Evolutionary conservation across 768 basidiomycete genomes (phyloP).

Genomic region (Boletus tomentosulus): DNA sequence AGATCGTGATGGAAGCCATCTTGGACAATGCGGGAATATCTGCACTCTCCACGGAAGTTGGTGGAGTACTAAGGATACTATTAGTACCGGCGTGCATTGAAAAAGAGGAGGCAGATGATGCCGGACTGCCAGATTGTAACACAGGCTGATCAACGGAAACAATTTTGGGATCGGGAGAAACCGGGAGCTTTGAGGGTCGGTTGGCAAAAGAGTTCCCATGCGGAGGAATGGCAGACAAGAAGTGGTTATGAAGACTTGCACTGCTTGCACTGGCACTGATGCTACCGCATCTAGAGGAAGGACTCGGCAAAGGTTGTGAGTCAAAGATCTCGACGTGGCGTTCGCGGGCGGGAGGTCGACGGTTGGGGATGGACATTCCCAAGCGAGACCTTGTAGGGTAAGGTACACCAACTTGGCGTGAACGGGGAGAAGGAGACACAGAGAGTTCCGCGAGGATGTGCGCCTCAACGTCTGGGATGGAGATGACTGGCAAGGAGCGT

Average conservation of each 20-base stretch:
- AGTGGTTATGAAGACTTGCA: conserved; percentile 15
- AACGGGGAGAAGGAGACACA: conserved; percentile 65
- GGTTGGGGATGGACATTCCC: conserved; percentile 58
- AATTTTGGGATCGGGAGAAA: conserved; percentile 2
- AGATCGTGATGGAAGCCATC: conserved; percentile 25
- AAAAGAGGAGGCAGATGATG: conserved; percentile 44
- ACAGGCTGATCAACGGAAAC: conserved; percentile 9
- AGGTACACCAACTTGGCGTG: conserved; percentile 78
- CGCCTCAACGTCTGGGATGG: conserved; percentile 74
- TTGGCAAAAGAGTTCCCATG: conserved; percentile 16
- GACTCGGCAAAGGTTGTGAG: conserved; percentile 73
- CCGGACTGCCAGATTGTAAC: conserved; percentile 35
- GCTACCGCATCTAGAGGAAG: conserved; percentile 32
- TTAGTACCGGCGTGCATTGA: conserved; percentile 30
- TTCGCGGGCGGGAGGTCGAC: conserved; percentile 42
- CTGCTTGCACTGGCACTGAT: conserved; percentile 28
- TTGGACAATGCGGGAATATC: conserved; percentile 39
- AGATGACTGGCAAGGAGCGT: conserved; percentile 52
- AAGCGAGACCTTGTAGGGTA: conserved; percentile 58
- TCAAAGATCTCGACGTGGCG: conserved; percentile 78
- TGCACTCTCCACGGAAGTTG: conserved; percentile 41
- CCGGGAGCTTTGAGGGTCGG: conserved; percentile 19
- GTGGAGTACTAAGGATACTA: conserved; percentile 49
- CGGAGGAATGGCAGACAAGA: conserved; percentile 8
- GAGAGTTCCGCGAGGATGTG: conserved; percentile 70